Evolutionary conservation across 2,329 filamentous ascomycete species (phyloP), one percentile per base, ranked within the genome.

Genomic region (Elsinoe perseae): DNA sequence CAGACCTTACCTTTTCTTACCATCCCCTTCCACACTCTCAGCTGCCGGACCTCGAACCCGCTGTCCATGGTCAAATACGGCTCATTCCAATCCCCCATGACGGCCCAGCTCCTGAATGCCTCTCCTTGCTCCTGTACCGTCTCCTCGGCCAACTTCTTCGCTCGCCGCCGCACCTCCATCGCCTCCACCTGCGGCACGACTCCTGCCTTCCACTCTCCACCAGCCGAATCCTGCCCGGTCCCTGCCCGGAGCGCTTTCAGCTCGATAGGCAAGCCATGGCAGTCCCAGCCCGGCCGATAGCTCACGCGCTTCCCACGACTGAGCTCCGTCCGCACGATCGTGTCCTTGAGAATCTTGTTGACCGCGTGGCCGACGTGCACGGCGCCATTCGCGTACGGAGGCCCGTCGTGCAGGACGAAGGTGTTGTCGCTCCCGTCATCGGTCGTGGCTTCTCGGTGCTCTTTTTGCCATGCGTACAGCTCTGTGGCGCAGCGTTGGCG

Each of bases 331-430:
- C 93, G 82, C 63, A 90, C 79, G 60, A 95, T 88, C 65, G 97
- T 87, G 72, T 98, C 93, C 75, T 98, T 98, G 58, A 95, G 77
- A 63, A 97, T 86, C 74, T 98, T 98, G 73, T 98, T 98, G 67
- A 98, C 76, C 32, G 93, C 90, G 76, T 98, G 93, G 2, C 93
- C 93, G 59, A 95, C 83, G 67, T 98, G 93, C 8, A 98, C 80
- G 43, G 80, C 81, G 12, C 93, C 93, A 73, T 98, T 98, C 61
- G 93, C 93, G 69, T 97, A 98, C 0, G 93, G 93, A 0, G 93
- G 93, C 0, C 93, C 93, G 82, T 98, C 93, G 68, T 97, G 93
- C 7, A 98, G 77, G 1, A 90, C 76, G 62, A 97, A 98, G 0
- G 79, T 76, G 42, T 81, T 72, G 32, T 80, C 72, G 28, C 69